A percentile compares a stretch with the other conserved stretches of the same genome.
Conservation (phyloP, 139 green algal genomes). For the Diplosphaera chodatii region DNA sequence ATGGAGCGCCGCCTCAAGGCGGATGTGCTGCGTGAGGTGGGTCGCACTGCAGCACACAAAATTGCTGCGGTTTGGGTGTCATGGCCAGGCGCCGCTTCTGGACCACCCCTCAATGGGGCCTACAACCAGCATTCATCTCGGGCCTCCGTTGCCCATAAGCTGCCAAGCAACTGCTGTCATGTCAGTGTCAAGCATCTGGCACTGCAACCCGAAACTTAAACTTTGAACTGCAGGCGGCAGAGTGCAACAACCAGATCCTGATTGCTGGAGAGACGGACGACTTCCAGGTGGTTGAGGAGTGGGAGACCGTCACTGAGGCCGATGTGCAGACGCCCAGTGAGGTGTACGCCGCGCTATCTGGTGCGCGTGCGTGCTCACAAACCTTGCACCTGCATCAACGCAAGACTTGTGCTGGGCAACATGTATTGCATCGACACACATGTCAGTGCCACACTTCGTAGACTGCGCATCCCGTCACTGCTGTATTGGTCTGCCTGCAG, state of each 20-base stretch:
- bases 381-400: too few species aligned
- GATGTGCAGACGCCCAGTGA: slow-evolving; percentile 90
- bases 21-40: slow-evolving; percentile 64
- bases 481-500: background rate
- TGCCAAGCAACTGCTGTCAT: background rate
- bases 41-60: too few species aligned
- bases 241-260: slow-evolving; percentile 70
- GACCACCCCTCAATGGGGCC: too few species aligned
- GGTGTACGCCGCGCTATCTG: slow-evolving; percentile 56
- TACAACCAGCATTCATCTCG: too few species aligned
- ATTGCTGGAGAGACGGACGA: slow-evolving; percentile 86
- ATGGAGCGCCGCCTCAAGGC: slow-evolving; percentile 88
- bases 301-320: slow-evolving; percentile 70
- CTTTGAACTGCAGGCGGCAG: slow-evolving; percentile 16
- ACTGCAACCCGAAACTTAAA: too few species aligned
- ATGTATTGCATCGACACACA: too few species aligned
- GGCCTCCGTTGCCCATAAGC: too few species aligned
- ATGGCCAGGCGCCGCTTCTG: too few species aligned
- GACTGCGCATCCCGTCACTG: too few species aligned
- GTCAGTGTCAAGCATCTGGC: too few species aligned
- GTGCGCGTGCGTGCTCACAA: slow-evolving; percentile 11
- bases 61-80: too few species aligned
- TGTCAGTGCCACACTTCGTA: too few species aligned
- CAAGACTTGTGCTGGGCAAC: background rate
- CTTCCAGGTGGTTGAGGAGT: slow-evolving; percentile 65